These are phyloP conservation scores for Otatea glauca DNA, from an alignment of 176 grass and related monocot genomes.

Conservation along the genomic window DNA sequence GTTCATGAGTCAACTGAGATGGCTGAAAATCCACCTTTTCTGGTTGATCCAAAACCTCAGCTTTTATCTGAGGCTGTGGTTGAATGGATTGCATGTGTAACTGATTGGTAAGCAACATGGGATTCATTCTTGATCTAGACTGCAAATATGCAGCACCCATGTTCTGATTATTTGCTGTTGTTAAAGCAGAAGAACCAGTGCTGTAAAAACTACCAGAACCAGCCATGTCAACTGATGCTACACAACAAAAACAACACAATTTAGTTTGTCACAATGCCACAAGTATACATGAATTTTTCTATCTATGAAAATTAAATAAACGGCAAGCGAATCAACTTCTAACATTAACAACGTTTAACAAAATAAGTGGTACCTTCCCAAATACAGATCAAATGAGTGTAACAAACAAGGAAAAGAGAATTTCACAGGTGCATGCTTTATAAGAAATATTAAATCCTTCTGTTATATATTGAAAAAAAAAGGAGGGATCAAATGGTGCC, in stretches of 20 bases:
- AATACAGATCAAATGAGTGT: neutral
- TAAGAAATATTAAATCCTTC: constrained; percentile 14
- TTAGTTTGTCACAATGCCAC: constrained; percentile 15
- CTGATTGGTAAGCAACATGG: constrained; percentile 63
- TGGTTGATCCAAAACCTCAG: constrained; percentile 77
- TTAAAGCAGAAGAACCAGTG: constrained; percentile 67
- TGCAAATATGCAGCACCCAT: constrained; percentile 65
- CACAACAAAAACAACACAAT: constrained; percentile 22
- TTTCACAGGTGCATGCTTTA: neutral
- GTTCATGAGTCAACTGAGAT: constrained; percentile 61
- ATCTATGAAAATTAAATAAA: constrained; percentile 25
- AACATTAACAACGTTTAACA: constrained; percentile 5
- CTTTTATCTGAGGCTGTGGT: constrained; percentile 66
- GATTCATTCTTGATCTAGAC: constrained; percentile 72
- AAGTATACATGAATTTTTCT: neutral
- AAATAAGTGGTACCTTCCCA: neutral
- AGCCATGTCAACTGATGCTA: constrained; percentile 62
- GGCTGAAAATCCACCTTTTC: constrained; percentile 79
- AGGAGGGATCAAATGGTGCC: neutral
- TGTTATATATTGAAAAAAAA: constrained; percentile 17
- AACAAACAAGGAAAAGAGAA: neutral
- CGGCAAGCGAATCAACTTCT: neutral
- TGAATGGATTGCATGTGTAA: constrained; percentile 79
- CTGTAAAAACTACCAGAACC: constrained; percentile 71
- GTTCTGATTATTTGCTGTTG: constrained; percentile 63